These are phyloP conservation scores for Nothophaeocryptopus gaeumannii DNA, from an alignment of 2,329 filamentous ascomycete species.

Conservation along the genomic window DNA sequence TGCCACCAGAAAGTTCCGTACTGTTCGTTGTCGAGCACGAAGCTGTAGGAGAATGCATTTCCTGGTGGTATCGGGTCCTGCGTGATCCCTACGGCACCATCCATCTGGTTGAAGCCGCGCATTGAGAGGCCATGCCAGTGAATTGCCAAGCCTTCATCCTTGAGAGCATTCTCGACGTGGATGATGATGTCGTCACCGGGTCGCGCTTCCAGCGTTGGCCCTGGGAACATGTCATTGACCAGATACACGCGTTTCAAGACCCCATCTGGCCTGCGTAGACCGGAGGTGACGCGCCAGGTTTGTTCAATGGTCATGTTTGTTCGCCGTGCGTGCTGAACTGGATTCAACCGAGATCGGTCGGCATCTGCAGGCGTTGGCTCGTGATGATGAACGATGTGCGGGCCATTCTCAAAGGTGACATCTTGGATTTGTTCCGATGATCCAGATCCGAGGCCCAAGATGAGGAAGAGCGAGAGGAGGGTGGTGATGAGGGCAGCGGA, in stretches of 20 bases:
- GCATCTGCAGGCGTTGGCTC: too few relatives aligned
- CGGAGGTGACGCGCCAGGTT: conserved; percentile 22
- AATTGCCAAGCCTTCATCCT: conserved; percentile 40
- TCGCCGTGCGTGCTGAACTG: conserved; percentile 22
- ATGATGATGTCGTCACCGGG: conserved; percentile 48
- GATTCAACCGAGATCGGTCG: conserved; percentile 15
- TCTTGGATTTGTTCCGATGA: too few relatives aligned
- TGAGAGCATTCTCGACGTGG: conserved; percentile 42
- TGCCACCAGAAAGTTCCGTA: conserved; percentile 52
- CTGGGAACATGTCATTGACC: conserved; percentile 53
- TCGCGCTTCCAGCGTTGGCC: conserved; percentile 50
- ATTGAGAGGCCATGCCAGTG: conserved; percentile 47
- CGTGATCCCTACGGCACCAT: conserved; percentile 30
- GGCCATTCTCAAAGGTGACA: too few relatives aligned
- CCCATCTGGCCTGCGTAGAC: conserved; percentile 40
- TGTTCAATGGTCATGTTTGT: conserved; percentile 15
- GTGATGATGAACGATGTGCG: too few relatives aligned
- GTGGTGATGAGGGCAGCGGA: too few relatives aligned
- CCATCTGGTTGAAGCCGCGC: conserved; percentile 25
- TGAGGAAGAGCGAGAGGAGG: too few relatives aligned
- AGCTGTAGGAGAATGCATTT: conserved; percentile 39
- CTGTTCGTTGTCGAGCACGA: conserved; percentile 31
- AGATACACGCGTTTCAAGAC: conserved; percentile 51
- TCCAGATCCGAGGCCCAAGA: too few relatives aligned
- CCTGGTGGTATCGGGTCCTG: conserved; percentile 25